Evolutionary conservation across 73 alveolate genomes (phyloP).

Genomic region (Stentor coeruleus): DNA sequence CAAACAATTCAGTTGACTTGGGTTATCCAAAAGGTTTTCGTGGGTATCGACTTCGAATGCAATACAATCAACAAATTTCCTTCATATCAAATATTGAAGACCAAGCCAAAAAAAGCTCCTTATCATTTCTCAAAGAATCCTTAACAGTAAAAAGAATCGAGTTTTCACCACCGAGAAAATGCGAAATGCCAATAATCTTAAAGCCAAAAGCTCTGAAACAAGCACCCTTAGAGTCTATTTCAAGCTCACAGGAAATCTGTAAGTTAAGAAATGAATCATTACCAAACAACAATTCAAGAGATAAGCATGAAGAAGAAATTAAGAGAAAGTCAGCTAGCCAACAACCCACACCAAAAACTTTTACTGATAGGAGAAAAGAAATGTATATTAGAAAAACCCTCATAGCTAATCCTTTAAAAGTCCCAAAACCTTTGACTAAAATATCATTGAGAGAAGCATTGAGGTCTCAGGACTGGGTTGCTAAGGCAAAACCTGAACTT

Average conservation of each 20-base stretch:
- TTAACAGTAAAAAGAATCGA: conserved; percentile 10
- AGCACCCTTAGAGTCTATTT: not conserved
- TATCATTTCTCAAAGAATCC: conserved; percentile 9
- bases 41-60: no score
- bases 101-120: no score
- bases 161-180: not conserved
- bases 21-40: no score
- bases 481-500: not conserved
- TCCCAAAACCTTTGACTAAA: not conserved
- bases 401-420: not conserved
- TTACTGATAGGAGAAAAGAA: no score
- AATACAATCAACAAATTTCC: no score
- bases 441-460: conserved; percentile 4
- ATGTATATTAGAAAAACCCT: not conserved
- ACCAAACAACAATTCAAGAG: no score
- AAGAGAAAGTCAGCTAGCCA: no score
- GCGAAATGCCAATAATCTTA: not conserved
- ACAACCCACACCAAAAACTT: not conserved
- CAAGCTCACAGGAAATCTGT: not conserved
- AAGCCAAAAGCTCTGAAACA: not conserved
- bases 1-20: no score
- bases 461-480: not conserved
- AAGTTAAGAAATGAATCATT: no score
- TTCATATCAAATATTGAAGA: no score
- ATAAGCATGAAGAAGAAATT: no score